Evolutionary conservation across 1,284 basidiomycete species (phyloP), one percentile per base, ranked within the genome.

Genomic region (Pseudozyma sp.): DNA sequence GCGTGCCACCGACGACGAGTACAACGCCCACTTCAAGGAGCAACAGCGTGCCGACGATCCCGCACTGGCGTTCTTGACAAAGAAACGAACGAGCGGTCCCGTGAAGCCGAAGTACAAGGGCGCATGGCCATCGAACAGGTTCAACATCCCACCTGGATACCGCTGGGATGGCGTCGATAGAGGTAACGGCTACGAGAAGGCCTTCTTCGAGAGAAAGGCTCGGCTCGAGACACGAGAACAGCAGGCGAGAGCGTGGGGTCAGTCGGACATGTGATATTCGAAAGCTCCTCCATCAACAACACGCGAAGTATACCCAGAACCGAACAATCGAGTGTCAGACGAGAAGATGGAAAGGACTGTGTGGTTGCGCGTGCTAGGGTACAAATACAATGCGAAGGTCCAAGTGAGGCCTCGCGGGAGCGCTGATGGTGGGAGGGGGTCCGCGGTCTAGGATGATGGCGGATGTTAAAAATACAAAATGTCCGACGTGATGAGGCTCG

Each of bases 111-210:
- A 91, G 81, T 99, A 98, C 85, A 88, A 87, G 30, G 94, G 94
- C 8, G 92, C 94, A 0, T 89, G 90, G 2, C 94, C 93, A 2
- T 91, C 95, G 8, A 99, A 99, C 86, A 90, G 96, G 9, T 99
- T 96, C 85, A 91, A 91, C 29, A 97, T 99, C 73, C 90, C 89
- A 59, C 97, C 96, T 11, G 96, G 96, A 0, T 95, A 95, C 83
- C 88, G 96, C 77, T 99, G 95, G 96, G 96, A 98, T 53, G 84
- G 84, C 1, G 84, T 85, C 5, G 83, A 85, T 53, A 89, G 95
- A 60, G 90, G 94, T 1, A 99, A 91, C 73, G 96, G 96, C 1
- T 98, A 96, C 75, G 96, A 99, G 86, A 93, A 92, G 87, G 94
- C 94, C 78, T 87, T 75, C 7, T 73, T 84, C 37, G 68, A 77